phyloP scores from a whole-genome alignment of 208 protist species.

The Angomonas deanei region DNA sequence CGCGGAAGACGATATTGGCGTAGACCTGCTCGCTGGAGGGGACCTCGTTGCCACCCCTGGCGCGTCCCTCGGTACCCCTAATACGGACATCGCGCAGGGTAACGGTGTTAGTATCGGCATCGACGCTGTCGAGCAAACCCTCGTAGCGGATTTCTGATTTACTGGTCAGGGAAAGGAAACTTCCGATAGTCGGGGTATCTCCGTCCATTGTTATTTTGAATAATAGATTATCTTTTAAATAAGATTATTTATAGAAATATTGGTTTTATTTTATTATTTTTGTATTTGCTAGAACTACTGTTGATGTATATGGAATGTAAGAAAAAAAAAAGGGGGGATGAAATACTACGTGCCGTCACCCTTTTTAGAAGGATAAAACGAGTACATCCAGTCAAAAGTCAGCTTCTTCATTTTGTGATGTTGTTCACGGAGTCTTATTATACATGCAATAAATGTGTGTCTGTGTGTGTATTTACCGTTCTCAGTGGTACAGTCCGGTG shows the following conservation, averaged over 20 bases:
- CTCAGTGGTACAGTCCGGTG: not conserved
- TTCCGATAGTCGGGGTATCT: conserved; percentile 30
- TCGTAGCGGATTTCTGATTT: conserved; percentile 88
- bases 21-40: conserved; percentile 63
- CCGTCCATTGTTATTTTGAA: not conserved
- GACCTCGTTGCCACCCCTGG: conserved; percentile 44
- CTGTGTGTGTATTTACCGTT: no score
- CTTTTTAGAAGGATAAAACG: no score
- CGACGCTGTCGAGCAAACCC: conserved; percentile 68
- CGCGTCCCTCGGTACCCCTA: conserved; percentile 84
- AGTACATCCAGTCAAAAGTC: no score
- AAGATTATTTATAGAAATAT: conserved; percentile 2
- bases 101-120: conserved; percentile 76
- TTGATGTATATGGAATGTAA: not conserved
- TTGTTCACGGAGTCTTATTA: no score
- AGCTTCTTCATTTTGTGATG: no score
- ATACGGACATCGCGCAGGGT: conserved; percentile 84
- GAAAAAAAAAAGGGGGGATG: conserved; percentile 2
- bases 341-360: not conserved
- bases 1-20: conserved; percentile 87
- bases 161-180: conserved; percentile 78
- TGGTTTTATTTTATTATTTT: conserved; percentile 1
- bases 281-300: not conserved
- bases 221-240: no score
- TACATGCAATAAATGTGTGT: no score